Evolutionary conservation across 768 basidiomycete genomes (phyloP).

Genomic region (Phlebiopsis gigantea): DNA sequence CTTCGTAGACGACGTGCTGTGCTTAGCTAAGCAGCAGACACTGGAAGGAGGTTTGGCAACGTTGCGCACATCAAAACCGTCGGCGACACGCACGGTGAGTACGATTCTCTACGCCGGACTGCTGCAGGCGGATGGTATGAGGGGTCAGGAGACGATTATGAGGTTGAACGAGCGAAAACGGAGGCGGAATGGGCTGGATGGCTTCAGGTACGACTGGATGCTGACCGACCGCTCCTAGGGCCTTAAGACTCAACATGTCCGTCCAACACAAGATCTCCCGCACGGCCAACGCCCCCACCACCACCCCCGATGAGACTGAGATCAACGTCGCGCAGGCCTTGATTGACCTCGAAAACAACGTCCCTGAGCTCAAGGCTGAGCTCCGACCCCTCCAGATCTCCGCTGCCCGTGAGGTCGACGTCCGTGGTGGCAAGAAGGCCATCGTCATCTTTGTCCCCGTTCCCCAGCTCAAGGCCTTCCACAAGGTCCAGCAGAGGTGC

Average conservation of each 20-base stretch:
- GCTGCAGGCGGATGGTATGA: slow-evolving; percentile 16
- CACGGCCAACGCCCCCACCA: slow-evolving; percentile 91
- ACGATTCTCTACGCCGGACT: slow-evolving; percentile 28
- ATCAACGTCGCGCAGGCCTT: slow-evolving; percentile 90
- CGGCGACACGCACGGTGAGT: slow-evolving; percentile 71
- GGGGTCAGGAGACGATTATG: slow-evolving; percentile 12
- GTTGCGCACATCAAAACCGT: slow-evolving; percentile 31
- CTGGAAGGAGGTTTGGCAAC: slow-evolving; percentile 3
- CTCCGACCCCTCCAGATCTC: slow-evolving; percentile 95
- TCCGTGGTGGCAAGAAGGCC: slow-evolving; percentile 98
- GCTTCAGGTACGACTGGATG: slow-evolving; percentile 36
- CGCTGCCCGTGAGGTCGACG: slow-evolving; percentile 97
- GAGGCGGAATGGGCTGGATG: slow-evolving; percentile 53
- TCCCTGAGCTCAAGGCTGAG: slow-evolving; percentile 96
- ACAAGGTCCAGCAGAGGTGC: slow-evolving; percentile 94
- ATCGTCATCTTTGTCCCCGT: slow-evolving; percentile 98
- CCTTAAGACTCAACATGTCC: slow-evolving; percentile 57
- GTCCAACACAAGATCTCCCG: slow-evolving; percentile 86
- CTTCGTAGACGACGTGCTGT: neutral
- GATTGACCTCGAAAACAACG: slow-evolving; percentile 96
- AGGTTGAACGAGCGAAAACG: slow-evolving; percentile 17
- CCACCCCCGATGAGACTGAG: slow-evolving; percentile 89
- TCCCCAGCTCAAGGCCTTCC: slow-evolving; percentile 97
- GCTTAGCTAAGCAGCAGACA: slow-evolving; percentile 7
- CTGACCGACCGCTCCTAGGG: slow-evolving; percentile 26